Conservation (phyloP, 176 grass and related monocot species). For the Carex kokanica region DNA sequence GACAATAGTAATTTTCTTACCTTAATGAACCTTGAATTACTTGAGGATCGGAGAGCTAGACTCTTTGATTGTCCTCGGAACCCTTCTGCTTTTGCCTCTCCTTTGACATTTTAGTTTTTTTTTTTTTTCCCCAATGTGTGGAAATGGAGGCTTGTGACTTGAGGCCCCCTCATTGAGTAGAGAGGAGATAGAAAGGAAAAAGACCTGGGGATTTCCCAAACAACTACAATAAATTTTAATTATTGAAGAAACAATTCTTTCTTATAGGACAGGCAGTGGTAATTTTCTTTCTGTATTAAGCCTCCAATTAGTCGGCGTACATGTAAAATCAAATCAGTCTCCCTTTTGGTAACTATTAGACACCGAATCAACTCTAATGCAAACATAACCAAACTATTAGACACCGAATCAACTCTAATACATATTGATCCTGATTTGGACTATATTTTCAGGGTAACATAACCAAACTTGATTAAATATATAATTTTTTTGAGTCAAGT, state of each 20-base stretch:
- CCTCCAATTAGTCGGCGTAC: neutral
- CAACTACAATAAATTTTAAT: neutral
- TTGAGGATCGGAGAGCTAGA: constrained; percentile 66
- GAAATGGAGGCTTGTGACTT: neutral
- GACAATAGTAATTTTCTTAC: neutral
- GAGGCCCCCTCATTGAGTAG: neutral
- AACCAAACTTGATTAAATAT: neutral
- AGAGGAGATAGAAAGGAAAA: neutral
- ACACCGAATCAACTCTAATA: neutral
- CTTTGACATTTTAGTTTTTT: neutral
- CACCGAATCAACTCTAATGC: neutral
- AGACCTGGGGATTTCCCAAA: neutral
- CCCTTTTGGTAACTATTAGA: neutral
- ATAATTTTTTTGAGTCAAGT: neutral
- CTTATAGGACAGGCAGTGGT: neutral
- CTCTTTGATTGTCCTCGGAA: constrained; percentile 70
- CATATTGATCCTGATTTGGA: neutral
- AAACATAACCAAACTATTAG: constrained; percentile 7
- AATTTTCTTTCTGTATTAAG: neutral
- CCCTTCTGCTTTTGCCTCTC: neutral
- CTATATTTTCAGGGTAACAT: neutral
- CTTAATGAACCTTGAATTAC: neutral
- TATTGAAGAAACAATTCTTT: neutral
- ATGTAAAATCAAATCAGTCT: neutral
- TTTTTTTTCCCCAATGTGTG: neutral